Evolutionary conservation across 73 alveolate species (phyloP), one percentile per base, ranked within the genome.

Genomic region (Paramecium tetraurelia): DNA sequence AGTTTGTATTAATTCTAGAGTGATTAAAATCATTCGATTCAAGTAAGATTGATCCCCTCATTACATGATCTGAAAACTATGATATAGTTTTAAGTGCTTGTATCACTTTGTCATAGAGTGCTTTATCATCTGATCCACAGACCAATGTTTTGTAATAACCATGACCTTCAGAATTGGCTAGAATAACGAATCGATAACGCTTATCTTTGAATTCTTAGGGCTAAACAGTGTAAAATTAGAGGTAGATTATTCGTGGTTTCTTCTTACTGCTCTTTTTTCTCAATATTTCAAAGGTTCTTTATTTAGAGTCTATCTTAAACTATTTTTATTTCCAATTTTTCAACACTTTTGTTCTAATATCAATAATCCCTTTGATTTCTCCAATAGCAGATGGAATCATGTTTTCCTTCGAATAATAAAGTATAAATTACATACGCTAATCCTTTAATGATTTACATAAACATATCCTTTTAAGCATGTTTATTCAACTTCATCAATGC

Each of bases 91-190:
- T 80, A 40, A 80, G 43, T 20, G 75, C 90, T 7, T 80, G 29
- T 9, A 80, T 80, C 22, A 80, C 72, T 7, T 46, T 40, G 41
- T 46, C 72, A 48, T 48, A 80, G 7, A 80, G 46, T 4, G 10
- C 24, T 20, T 80, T 44, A 48, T 80, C 90, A 31, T 33, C 43
- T 20, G 90, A 80, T 31, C 90, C 90, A 44, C 90, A 80, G 6
- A 80, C 90, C 18, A 80, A 80, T n/a, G 90, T 44, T 46, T 48
- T 80, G 24, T 80, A 80, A 44, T 80, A 80, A 1, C 90, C 90
- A 44, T 80, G 90, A 44, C 90, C 75, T 3, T 80, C 90, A 18
- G 50, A 33, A 22, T 44, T 43, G 29, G 76, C 75, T 21, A 3
- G 10, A 40, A 80, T 9, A 31, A 44, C 76, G 29, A 80, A 80